Percentiles rank a stretch among this genome's conserved stretches.
These are phyloP conservation scores for Diatrype stigma DNA, from an alignment of 2,329 filamentous ascomycete genomes.

Conservation along the genomic window DNA sequence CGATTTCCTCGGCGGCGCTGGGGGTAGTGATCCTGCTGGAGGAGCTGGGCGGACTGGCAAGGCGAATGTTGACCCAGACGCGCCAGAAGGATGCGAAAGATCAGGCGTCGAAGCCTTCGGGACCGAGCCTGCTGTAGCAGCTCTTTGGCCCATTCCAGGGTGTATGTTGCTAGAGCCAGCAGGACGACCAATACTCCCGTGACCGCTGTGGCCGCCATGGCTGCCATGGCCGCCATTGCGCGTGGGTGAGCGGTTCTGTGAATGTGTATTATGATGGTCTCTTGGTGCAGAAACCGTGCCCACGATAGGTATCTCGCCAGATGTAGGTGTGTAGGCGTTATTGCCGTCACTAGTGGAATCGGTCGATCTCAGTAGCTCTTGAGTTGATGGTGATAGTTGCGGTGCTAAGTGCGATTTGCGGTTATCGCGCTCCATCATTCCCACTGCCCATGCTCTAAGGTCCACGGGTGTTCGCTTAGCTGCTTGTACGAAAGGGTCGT, in stretches of 20 bases:
- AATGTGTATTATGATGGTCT: constrained; percentile 39
- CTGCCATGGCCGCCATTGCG: constrained; percentile 37
- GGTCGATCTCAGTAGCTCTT: constrained; percentile 65
- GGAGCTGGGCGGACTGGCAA: constrained; percentile 63
- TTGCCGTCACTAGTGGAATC: constrained; percentile 53
- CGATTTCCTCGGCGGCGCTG: constrained; percentile 56
- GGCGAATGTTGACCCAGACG: constrained; percentile 50
- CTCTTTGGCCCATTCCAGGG: constrained; percentile 50
- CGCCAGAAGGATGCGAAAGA: constrained; percentile 34
- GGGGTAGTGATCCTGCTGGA: constrained; percentile 53
- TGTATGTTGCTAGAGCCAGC: constrained; percentile 41
- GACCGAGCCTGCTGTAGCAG: constrained; percentile 48
- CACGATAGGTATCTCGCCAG: constrained; percentile 67
- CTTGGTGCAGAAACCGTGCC: constrained; percentile 53
- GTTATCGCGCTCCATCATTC: constrained; percentile 91
- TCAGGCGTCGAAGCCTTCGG: constrained; percentile 38
- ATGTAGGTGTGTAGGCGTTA: constrained; percentile 59
- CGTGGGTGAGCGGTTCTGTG: constrained; percentile 48
- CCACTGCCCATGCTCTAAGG: constrained; percentile 86
- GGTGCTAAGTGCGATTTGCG: constrained; percentile 90
- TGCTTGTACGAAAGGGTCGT: constrained; percentile 90
- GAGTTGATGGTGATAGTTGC: constrained; percentile 71
- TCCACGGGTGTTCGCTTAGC: constrained; percentile 96
- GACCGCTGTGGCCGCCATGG: background rate
- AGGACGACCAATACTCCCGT: constrained; percentile 38